Evolutionary conservation across 2,329 filamentous ascomycete genomes (phyloP), one percentile per base, ranked within the genome.

Genomic region (Colletotrichum gigasporum): DNA sequence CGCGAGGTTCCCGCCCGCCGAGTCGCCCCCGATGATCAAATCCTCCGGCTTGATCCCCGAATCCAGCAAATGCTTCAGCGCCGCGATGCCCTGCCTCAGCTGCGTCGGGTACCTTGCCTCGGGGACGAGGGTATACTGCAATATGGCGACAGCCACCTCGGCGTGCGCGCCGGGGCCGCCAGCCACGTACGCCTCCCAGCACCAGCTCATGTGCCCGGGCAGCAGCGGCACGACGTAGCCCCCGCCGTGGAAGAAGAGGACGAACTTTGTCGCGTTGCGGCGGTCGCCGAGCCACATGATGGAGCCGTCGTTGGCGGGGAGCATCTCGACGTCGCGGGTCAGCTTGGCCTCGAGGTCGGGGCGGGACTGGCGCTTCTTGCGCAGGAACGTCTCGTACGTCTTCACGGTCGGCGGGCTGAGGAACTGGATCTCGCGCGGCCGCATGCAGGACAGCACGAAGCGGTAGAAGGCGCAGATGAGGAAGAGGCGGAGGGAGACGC

Each of bases 11-110:
- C 72, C 77, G 12, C 77, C 77, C 0, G 76, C 76, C 10, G 77
- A 79, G 51, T 79, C 77, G n/a, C 62, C 62, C 14, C 77, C 77
- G 8, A 79, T 53, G 45, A 77, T 65, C 10, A 79, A 68, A 50
- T 79, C 69, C 2, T 65, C 54, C 0, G 77, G 71, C 5, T 39
- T 39, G 44, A 77, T 63, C 3, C 77, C 78, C 1, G 69, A 63
- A 0, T 67, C 63, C 1, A 78, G 65, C 2, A 79, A 41, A n/a
- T 72, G 68, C 1, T 69, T 67, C 5, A 79, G 69, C 2, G 73
- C 77, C 3, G 70, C 71, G n/a, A 67, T 26, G 12, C 54, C 60
- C 30, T 68, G 54, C 2, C 20, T 47, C 1, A 68, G 60, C 14
- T 67, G 66, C 2, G 53, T 55, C 5, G 66, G 66, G 16, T 68